Evolutionary conservation across 805 yeast species (phyloP).

Genomic region (Candida lessepsii): DNA sequence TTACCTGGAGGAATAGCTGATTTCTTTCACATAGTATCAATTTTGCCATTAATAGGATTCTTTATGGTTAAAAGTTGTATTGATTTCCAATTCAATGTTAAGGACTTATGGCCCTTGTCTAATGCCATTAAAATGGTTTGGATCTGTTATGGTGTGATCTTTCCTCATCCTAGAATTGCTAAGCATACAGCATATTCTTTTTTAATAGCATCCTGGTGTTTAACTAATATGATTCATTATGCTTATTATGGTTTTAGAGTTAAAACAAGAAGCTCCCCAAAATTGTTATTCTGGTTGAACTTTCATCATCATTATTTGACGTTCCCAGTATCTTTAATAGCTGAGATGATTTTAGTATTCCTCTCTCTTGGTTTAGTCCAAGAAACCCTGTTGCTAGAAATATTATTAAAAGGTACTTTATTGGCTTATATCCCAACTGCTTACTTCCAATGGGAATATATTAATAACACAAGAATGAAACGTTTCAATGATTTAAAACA

Average conservation of each 20-base stretch:
- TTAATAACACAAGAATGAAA: conserved; percentile 16
- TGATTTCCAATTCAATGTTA: conserved; percentile 9
- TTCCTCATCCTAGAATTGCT: conserved; percentile 41
- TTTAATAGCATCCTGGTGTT: conserved; percentile 38
- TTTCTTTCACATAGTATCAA: conserved; percentile 48
- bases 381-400: conserved; percentile 25
- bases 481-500: conserved; percentile 11
- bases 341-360: conserved; percentile 37
- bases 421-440: conserved; percentile 36
- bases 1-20: conserved; percentile 73
- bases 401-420: conserved; percentile 24
- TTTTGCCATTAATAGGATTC: conserved; percentile 31
- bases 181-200: conserved; percentile 41
- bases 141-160: conserved; percentile 42
- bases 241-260: conserved; percentile 35
- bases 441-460: conserved; percentile 34
- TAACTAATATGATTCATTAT: conserved; percentile 30
- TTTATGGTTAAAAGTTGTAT: conserved; percentile 19
- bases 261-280: conserved; percentile 36
- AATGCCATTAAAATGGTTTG: conserved; percentile 34
- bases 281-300: conserved; percentile 35
- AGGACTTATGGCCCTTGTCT: conserved; percentile 28
- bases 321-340: conserved; percentile 29
- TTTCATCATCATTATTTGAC: conserved; percentile 34
- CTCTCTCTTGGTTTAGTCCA: conserved; percentile 34